Conservation (phyloP, 1,139 yeast genomes). For the Nematodospora anomalae region DNA sequence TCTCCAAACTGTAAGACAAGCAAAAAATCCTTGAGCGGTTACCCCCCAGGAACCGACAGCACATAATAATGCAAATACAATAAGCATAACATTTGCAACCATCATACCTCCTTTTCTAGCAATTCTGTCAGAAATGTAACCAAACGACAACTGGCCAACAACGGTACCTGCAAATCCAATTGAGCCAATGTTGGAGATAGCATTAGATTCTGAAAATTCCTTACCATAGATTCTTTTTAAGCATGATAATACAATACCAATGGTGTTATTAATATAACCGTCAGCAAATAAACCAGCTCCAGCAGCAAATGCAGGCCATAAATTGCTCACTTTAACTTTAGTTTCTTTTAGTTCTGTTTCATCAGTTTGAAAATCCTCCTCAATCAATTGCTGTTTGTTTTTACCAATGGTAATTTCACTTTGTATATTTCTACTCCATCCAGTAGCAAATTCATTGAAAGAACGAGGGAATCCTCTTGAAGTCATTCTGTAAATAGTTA, state of each 20-base stretch:
- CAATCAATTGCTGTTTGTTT: constrained; percentile 25
- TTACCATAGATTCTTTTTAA: constrained; percentile 63
- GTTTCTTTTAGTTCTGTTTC: constrained; percentile 15
- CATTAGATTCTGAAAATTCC: constrained; percentile 59
- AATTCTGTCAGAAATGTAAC: constrained; percentile 73
- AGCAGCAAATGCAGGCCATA: constrained; percentile 78
- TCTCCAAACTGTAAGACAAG: constrained; percentile 80
- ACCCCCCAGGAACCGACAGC: constrained; percentile 86
- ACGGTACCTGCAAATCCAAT: constrained; percentile 91
- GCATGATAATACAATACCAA: constrained; percentile 73
- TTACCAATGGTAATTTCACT: constrained; percentile 26
- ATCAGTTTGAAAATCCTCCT: constrained; percentile 24
- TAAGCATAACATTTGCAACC: constrained; percentile 66
- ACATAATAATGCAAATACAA: constrained; percentile 71
- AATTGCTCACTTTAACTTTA: constrained; percentile 26
- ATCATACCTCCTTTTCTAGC: constrained; percentile 84
- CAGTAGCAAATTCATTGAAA: constrained; percentile 33
- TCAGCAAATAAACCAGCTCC: constrained; percentile 92
- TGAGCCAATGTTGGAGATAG: constrained; percentile 75
- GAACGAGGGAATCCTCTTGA: constrained; percentile 54
- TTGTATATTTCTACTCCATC: constrained; percentile 33
- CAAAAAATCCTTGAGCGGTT: constrained; percentile 64
- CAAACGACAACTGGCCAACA: constrained; percentile 79
- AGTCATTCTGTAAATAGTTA: constrained; percentile 35
- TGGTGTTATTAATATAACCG: constrained; percentile 84